A percentile compares a stretch with the other conserved stretches of the same genome.
Conservation (phyloP, 208 protist species). For the Phytomonas francai region DNA sequence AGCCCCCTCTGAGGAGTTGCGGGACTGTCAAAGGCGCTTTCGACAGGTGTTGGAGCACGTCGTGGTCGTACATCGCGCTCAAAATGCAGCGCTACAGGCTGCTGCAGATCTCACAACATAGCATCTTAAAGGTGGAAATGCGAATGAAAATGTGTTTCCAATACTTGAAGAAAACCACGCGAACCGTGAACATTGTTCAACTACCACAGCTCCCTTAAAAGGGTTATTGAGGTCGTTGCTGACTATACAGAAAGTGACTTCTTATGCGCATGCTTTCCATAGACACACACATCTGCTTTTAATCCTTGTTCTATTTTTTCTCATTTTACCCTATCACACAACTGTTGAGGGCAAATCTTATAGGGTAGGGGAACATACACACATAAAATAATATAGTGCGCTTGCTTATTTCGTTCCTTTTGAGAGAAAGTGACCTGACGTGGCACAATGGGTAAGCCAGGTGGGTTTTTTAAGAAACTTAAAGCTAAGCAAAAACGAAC, state of each 20-base stretch:
- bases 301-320: background rate
- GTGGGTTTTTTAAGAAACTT: conserved; percentile 78
- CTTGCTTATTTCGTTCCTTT: conserved; percentile 8
- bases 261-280: background rate
- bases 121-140: background rate
- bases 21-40: conserved; percentile 35
- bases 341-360: background rate
- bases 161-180: conserved; percentile 6
- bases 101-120: conserved; percentile 2
- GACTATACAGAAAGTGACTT: background rate
- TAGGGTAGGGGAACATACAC: conserved; percentile 1
- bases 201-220: background rate
- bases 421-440: background rate
- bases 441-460: conserved; percentile 50
- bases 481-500: conserved; percentile 64
- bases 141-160: background rate
- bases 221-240: background rate
- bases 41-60: conserved; percentile 26
- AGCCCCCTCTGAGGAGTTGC: conserved; percentile 30
- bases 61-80: conserved; percentile 31
- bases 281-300: background rate
- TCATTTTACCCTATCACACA: background rate
- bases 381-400: conserved; percentile 9
- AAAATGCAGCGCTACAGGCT: conserved; percentile 24
- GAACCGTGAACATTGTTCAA: background rate